These are phyloP conservation scores for Cryptococcus amylolentus DNA, from an alignment of 1,284 basidiomycete genomes.

Conservation along the genomic window DNA sequence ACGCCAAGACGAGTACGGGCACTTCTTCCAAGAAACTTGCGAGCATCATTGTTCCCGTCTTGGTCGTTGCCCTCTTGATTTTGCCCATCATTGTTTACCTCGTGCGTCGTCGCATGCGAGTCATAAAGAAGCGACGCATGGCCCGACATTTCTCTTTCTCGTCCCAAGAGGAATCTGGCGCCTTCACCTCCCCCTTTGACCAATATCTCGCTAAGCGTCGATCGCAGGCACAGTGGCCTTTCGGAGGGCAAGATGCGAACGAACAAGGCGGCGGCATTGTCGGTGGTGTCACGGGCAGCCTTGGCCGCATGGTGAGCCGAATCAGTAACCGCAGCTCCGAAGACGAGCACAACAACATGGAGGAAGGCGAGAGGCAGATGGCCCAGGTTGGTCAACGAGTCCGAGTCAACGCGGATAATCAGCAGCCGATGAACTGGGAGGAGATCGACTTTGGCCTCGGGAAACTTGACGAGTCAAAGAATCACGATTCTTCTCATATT, in stretches of 20 bases:
- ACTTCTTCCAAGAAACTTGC: slow-evolving; percentile 26
- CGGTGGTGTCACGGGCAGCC: slow-evolving; percentile 18
- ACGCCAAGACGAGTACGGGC: slow-evolving; percentile 5
- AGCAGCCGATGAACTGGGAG: slow-evolving; percentile 27
- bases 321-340: slow-evolving; percentile 14
- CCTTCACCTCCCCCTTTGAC: slow-evolving; percentile 18
- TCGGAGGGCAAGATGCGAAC: slow-evolving; percentile 31
- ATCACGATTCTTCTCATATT: slow-evolving; percentile 4
- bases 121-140: slow-evolving; percentile 42
- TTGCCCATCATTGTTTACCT: slow-evolving; percentile 37
- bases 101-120: slow-evolving; percentile 37
- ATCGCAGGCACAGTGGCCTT: slow-evolving; percentile 26
- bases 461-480: slow-evolving; percentile 38
- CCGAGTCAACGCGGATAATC: slow-evolving; percentile 3
- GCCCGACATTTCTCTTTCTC: slow-evolving; percentile 48
- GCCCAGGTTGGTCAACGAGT: slow-evolving; percentile 14
- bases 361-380: slow-evolving; percentile 22
- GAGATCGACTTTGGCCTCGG: slow-evolving; percentile 51
- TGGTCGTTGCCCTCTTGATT: slow-evolving; percentile 34
- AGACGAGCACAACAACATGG: slow-evolving; percentile 6
- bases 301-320: slow-evolving; percentile 25
- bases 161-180: slow-evolving; percentile 40
- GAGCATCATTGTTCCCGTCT: slow-evolving; percentile 40
- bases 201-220: slow-evolving; percentile 8
- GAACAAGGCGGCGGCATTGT: slow-evolving; percentile 34